These are phyloP conservation scores for Cicer pinnatifidum DNA, from an alignment of 306 rosid species.

Conservation along the genomic window DNA sequence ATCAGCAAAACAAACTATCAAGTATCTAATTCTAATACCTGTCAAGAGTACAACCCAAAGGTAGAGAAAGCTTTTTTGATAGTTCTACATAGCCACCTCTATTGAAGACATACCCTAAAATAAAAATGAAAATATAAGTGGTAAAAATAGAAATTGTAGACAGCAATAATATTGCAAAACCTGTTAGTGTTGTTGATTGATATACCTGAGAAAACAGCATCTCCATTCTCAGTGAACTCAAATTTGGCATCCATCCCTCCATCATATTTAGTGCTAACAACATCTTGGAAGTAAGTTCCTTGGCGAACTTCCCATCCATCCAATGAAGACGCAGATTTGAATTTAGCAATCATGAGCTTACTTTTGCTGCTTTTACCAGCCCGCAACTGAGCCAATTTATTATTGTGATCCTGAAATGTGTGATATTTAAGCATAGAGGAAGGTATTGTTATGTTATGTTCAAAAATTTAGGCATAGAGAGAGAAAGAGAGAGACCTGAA, in stretches of 20 bases:
- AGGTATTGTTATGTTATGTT: neutral
- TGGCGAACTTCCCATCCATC: slow-evolving; percentile 86
- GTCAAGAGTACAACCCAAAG: slow-evolving; percentile 91
- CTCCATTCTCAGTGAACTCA: slow-evolving; percentile 75
- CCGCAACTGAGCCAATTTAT: slow-evolving; percentile 82
- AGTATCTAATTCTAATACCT: slow-evolving; percentile 58
- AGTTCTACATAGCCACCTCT: slow-evolving; percentile 94
- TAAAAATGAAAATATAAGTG: slow-evolving; percentile 18
- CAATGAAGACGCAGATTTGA: slow-evolving; percentile 70
- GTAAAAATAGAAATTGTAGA: slow-evolving; percentile 17
- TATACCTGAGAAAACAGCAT: slow-evolving; percentile 85
- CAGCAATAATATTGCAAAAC: slow-evolving; percentile 27
- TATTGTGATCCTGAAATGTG: slow-evolving; percentile 81
- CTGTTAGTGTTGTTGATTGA: slow-evolving; percentile 34
- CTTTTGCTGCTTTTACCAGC: slow-evolving; percentile 98
- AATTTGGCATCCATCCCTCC: slow-evolving; percentile 97
- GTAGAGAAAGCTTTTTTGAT: slow-evolving; percentile 79
- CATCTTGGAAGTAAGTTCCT: slow-evolving; percentile 94
- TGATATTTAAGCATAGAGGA: slow-evolving; percentile 28
- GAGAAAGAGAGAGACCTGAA: slow-evolving; percentile 63
- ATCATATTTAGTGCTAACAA: slow-evolving; percentile 82
- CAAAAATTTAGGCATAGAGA: too few species aligned
- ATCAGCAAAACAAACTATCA: neutral
- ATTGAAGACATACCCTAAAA: slow-evolving; percentile 87
- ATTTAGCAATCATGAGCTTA: slow-evolving; percentile 79